phyloP scores from a whole-genome alignment of 371 early-diverging fungal genomes.

The Mucor mucedo region DNA sequence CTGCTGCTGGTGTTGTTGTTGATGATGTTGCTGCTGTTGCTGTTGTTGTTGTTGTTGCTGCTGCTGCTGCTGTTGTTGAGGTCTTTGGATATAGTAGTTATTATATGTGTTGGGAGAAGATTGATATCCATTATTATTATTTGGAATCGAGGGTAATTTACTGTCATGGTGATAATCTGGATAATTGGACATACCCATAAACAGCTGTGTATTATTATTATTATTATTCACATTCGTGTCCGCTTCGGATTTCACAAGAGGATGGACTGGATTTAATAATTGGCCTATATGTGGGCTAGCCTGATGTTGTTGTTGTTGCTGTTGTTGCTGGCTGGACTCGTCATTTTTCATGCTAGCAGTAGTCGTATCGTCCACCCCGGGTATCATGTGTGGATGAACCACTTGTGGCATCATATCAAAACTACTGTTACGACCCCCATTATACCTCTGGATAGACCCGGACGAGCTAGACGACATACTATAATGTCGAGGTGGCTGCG shows the following conservation, averaged over 20 bases:
- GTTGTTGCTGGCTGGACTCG: conserved; percentile 16
- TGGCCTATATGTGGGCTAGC: conserved; percentile 49
- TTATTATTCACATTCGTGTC: background rate
- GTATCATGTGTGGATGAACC: conserved; percentile 35
- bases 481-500: conserved; percentile 32
- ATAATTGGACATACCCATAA: conserved; percentile 23
- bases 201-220: conserved; percentile 15
- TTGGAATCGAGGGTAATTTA: conserved; percentile 15
- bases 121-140: conserved; percentile 8
- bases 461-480: conserved; percentile 31
- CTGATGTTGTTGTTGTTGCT: conserved; percentile 10
- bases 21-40: background rate
- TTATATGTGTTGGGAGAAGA: conserved; percentile 2
- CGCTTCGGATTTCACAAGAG: conserved; percentile 19
- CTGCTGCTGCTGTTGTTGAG: background rate
- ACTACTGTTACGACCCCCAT: conserved; percentile 13
- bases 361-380: conserved; percentile 20
- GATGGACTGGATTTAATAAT: conserved; percentile 47
- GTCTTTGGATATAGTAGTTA: conserved; percentile 16
- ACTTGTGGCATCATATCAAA: conserved; percentile 24
- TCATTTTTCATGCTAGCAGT: conserved; percentile 16
- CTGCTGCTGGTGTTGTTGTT: too few relatives aligned
- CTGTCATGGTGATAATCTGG: conserved; percentile 7
- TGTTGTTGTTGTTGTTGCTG: conserved; percentile 9
- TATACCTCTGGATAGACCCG: conserved; percentile 20